Conservation (phyloP, 495 filamentous ascomycete species). For the Terfezia claveryi region DNA sequence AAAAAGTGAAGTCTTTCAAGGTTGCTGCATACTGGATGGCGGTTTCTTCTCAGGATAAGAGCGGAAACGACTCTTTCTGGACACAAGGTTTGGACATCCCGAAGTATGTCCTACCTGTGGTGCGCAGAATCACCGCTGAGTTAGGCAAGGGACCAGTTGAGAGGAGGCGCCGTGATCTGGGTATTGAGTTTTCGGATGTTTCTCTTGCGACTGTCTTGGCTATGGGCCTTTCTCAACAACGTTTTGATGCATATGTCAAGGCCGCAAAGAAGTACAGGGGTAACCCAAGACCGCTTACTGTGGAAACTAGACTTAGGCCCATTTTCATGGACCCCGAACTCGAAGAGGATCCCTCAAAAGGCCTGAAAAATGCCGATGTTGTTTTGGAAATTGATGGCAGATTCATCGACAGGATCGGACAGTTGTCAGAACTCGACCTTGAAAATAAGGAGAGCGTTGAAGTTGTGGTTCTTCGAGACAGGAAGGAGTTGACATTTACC, state of each 20-base stretch:
- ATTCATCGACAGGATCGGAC: constrained; percentile 16
- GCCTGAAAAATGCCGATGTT: constrained; percentile 16
- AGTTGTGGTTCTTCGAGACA: constrained; percentile 18
- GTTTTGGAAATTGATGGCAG: constrained; percentile 18
- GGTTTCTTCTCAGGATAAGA: constrained; percentile 18
- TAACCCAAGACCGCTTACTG: constrained; percentile 15
- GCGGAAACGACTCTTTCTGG: constrained; percentile 18
- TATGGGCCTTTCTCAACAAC: constrained; percentile 15
- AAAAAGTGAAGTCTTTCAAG: constrained; percentile 9
- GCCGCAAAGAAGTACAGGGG: constrained; percentile 19
- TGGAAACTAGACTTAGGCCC: constrained; percentile 18
- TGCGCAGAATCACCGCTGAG: constrained; percentile 9
- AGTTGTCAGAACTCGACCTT: constrained; percentile 14
- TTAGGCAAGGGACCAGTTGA: constrained; percentile 8
- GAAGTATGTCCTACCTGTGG: constrained; percentile 17
- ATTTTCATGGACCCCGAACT: constrained; percentile 1
- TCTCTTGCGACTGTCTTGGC: constrained; percentile 18
- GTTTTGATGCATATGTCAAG: constrained; percentile 18
- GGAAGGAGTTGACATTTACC: constrained; percentile 15
- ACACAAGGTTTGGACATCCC: constrained; percentile 17
- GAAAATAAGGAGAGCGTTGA: constrained; percentile 16
- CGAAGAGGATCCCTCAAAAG: constrained; percentile 9
- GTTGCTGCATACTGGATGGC: constrained; percentile 20
- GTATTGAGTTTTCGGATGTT: constrained; percentile 20
- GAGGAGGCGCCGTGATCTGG: constrained; percentile 12